Evolutionary conservation across 2,329 filamentous ascomycete genomes (phyloP).

Genomic region (Pestalotiopsis sp.): DNA sequence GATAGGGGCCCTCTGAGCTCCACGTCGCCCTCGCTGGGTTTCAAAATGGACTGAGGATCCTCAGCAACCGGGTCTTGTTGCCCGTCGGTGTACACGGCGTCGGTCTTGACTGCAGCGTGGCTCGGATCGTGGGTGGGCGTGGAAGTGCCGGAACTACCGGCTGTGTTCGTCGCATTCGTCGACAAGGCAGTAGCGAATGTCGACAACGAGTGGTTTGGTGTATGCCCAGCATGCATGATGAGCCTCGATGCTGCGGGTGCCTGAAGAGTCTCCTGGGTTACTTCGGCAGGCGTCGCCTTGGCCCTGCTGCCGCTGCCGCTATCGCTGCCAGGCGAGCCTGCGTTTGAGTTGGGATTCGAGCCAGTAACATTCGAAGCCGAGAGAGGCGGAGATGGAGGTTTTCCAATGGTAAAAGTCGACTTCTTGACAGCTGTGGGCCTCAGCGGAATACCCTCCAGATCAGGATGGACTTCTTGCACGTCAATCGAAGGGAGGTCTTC

Average conservation of each 20-base stretch:
- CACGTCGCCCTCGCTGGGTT: slow-evolving; percentile 45
- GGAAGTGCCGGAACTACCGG: slow-evolving; percentile 40
- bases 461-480: slow-evolving; percentile 59
- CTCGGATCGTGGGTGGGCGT: slow-evolving; percentile 35
- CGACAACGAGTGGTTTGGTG: slow-evolving; percentile 60
- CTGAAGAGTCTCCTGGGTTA: slow-evolving; percentile 48
- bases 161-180: slow-evolving; percentile 41
- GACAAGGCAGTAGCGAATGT: slow-evolving; percentile 47
- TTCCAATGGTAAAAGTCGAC: slow-evolving; percentile 49
- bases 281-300: slow-evolving; percentile 38
- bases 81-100: slow-evolving; percentile 21
- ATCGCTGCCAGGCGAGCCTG: slow-evolving; percentile 25
- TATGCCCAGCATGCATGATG: slow-evolving; percentile 66
- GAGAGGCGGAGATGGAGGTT: slow-evolving; percentile 24
- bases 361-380: slow-evolving; percentile 29
- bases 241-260: slow-evolving; percentile 54
- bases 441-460: slow-evolving; percentile 62
- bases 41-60: slow-evolving; percentile 31
- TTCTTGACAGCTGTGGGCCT: slow-evolving; percentile 56
- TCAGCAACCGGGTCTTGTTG: slow-evolving; percentile 14
- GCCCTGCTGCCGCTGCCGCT: slow-evolving; percentile 18
- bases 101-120: slow-evolving; percentile 15
- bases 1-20: slow-evolving; percentile 55
- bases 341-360: slow-evolving; percentile 26
- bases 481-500: slow-evolving; percentile 53